A percentile compares a stretch with the other conserved stretches of the same genome.
phyloP scores from a whole-genome alignment of 495 filamentous ascomycete species.

The Entonaema liquescens region DNA sequence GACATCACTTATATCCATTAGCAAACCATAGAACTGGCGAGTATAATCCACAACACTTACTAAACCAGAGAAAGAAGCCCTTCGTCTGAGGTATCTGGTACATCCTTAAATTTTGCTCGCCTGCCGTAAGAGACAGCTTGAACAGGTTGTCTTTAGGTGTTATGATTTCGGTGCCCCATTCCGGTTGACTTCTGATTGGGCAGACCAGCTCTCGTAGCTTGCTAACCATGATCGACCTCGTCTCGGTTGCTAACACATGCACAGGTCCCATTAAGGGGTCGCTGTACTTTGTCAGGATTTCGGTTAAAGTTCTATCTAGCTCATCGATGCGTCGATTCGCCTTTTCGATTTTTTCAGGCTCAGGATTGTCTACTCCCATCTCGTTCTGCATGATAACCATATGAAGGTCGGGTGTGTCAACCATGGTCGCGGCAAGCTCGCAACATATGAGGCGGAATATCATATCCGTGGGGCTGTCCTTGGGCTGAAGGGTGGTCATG shows the following conservation, averaged over 20 bases:
- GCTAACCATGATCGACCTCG: slow-evolving; percentile 54
- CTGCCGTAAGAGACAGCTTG: slow-evolving; percentile 51
- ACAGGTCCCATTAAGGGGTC: slow-evolving; percentile 68
- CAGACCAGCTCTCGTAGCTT: slow-evolving; percentile 57
- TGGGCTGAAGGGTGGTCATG: slow-evolving; percentile 62
- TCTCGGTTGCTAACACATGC: slow-evolving; percentile 62
- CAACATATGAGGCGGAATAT: slow-evolving; percentile 68
- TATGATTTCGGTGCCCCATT: slow-evolving; percentile 50
- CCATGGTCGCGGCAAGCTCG: slow-evolving; percentile 59
- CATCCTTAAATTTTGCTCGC: slow-evolving; percentile 55
- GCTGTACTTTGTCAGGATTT: slow-evolving; percentile 63
- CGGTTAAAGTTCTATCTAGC: slow-evolving; percentile 53
- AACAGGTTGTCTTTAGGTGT: slow-evolving; percentile 58
- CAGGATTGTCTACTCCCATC: slow-evolving; percentile 38
- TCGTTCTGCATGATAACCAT: slow-evolving; percentile 53
- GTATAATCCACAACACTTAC: slow-evolving; percentile 30
- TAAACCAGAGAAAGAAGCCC: slow-evolving; percentile 62
- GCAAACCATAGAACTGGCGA: not conserved
- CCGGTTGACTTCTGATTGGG: slow-evolving; percentile 54
- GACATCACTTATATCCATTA: slow-evolving; percentile 45
- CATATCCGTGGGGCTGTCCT: slow-evolving; percentile 72
- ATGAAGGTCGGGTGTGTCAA: slow-evolving; percentile 55
- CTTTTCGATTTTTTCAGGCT: slow-evolving; percentile 52
- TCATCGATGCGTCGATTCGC: slow-evolving; percentile 60
- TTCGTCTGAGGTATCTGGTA: slow-evolving; percentile 49